Evolutionary conservation across 495 filamentous ascomycete genomes (phyloP).

Genomic region (Penicillium macrosclerotiorum): DNA sequence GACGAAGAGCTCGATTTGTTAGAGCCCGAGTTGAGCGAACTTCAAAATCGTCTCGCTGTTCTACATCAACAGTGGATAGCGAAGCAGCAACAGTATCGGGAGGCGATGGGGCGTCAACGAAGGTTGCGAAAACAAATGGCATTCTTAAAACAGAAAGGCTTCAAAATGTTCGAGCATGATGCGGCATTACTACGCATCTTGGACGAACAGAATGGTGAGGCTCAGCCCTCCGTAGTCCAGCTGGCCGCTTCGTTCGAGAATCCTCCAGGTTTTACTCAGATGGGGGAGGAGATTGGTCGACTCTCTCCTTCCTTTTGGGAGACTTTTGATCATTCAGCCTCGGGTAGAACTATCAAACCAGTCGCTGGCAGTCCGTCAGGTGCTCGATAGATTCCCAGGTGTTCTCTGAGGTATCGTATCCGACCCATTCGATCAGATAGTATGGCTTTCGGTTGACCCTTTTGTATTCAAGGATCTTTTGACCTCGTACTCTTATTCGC

Average conservation of each 20-base stretch:
- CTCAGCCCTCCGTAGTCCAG: neutral
- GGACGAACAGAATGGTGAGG: neutral
- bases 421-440: slow-evolving; percentile 6
- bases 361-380: slow-evolving; percentile 1
- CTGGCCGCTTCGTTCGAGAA: neutral
- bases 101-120: neutral
- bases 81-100: neutral
- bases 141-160: neutral
- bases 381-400: slow-evolving; percentile 12
- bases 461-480: neutral
- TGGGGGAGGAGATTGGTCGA: neutral
- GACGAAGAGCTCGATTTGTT: slow-evolving; percentile 1
- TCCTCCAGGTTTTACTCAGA: slow-evolving; percentile 1
- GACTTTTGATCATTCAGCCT: neutral
- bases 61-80: neutral
- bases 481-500: slow-evolving; percentile 7
- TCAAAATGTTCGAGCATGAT: slow-evolving; percentile 1
- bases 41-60: neutral
- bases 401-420: slow-evolving; percentile 10
- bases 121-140: neutral
- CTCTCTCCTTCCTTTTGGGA: neutral
- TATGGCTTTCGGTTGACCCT: neutral
- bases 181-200: neutral
- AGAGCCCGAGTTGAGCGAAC: neutral
- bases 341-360: slow-evolving; percentile 4